Evolutionary conservation across 129 eudicot species (phyloP).

Genomic region (Artemisia argyi): DNA sequence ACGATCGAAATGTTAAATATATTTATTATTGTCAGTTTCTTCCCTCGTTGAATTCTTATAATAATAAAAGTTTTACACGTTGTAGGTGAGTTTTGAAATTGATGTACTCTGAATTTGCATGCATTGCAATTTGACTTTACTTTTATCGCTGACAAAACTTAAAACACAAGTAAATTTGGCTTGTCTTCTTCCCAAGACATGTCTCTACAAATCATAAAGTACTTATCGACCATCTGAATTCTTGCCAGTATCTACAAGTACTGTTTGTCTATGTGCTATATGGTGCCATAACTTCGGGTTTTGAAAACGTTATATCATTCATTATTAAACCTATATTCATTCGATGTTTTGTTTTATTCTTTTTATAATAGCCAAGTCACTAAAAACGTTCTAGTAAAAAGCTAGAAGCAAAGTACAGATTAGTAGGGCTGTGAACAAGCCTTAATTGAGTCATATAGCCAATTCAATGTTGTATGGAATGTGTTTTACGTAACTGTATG

Average conservation of each 20-base stretch:
- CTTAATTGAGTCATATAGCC: too few species aligned
- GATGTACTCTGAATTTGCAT: slow-evolving; percentile 39
- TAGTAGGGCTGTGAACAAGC: too few species aligned
- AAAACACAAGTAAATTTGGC: slow-evolving; percentile 39
- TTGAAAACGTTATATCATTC: neutral
- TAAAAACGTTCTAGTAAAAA: too few species aligned
- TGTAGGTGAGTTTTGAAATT: slow-evolving; percentile 31
- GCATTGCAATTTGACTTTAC: slow-evolving; percentile 44
- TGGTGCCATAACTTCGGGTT: neutral
- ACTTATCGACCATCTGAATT: slow-evolving; percentile 31
- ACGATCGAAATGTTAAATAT: too few species aligned
- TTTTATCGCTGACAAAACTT: slow-evolving; percentile 41
- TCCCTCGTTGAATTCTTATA: too few species aligned
- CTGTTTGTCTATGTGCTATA: slow-evolving; percentile 40
- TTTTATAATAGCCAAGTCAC: neutral
- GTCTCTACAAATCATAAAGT: slow-evolving; percentile 42
- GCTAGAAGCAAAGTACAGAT: too few species aligned
- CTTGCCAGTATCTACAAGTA: slow-evolving; percentile 40
- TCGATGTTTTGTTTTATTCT: neutral
- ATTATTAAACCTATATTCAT: neutral
- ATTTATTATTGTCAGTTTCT: too few species aligned
- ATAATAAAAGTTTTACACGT: slow-evolving; percentile 19
- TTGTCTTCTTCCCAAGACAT: slow-evolving; percentile 37
- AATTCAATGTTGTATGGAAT: too few species aligned
- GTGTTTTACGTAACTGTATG: too few species aligned